Conservation (phyloP, 1,284 basidiomycete genomes). For the Naganishia sp. region DNA sequence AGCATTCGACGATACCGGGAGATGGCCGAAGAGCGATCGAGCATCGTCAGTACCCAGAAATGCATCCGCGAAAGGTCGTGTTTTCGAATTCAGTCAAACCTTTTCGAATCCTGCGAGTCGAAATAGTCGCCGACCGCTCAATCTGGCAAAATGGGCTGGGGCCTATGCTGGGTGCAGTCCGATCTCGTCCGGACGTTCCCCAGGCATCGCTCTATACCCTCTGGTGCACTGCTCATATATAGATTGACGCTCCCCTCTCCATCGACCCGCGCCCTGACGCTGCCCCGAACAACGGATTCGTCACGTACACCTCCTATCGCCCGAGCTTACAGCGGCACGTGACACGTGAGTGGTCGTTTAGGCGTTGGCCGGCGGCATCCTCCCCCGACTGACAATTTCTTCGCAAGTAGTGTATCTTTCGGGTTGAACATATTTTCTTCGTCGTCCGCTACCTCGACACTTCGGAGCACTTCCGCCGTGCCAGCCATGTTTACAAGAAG, state of each 20-base stretch:
- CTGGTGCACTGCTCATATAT: neutral
- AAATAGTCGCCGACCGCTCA: neutral
- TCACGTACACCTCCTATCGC: slow-evolving; percentile 2
- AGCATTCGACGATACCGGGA: neutral
- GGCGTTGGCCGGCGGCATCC: slow-evolving; percentile 26
- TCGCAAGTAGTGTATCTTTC: slow-evolving; percentile 1
- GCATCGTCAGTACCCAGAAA: neutral
- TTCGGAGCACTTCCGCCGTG: neutral
- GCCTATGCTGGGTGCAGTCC: slow-evolving; percentile 14
- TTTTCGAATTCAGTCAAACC: neutral
- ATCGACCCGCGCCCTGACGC: neutral
- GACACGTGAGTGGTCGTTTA: slow-evolving; percentile 28
- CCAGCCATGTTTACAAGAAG: slow-evolving; percentile 16
- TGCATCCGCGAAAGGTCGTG: slow-evolving; percentile 5
- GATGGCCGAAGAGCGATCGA: neutral
- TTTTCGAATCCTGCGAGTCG: slow-evolving; percentile 13
- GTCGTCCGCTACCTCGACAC: neutral
- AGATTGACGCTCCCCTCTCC: neutral
- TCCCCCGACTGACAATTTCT: slow-evolving; percentile 9
- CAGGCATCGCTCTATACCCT: neutral
- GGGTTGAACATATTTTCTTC: neutral
- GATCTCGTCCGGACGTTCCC: slow-evolving; percentile 19
- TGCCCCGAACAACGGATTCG: neutral
- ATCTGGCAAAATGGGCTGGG: slow-evolving; percentile 5
- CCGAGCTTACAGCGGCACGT: slow-evolving; percentile 7